Conservation (phyloP, 257 asterid species). For the Plectranthus barbatus region DNA sequence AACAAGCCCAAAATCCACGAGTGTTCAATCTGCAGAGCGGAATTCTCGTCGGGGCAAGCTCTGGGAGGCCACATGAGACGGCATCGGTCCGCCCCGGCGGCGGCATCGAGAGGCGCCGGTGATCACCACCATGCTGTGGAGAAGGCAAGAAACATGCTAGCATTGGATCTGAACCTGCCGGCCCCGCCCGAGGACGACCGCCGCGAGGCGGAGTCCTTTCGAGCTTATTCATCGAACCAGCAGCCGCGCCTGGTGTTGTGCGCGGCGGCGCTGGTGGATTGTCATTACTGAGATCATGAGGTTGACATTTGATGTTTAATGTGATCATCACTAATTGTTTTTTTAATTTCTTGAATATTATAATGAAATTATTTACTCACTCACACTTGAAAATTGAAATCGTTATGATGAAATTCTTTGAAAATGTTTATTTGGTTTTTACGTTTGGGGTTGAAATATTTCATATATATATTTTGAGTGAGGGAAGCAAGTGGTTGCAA, state of each 20-base stretch:
- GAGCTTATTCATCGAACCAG: slow-evolving; percentile 22
- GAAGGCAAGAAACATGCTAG: slow-evolving; percentile 29
- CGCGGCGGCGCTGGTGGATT: slow-evolving; percentile 61
- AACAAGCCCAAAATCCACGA: slow-evolving; percentile 48
- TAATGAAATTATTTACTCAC: not conserved
- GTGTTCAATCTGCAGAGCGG: slow-evolving; percentile 76
- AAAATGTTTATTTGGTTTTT: slow-evolving; percentile 9
- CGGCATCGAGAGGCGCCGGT: slow-evolving; percentile 1
- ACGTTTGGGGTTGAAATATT: slow-evolving; percentile 37
- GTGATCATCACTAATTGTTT: slow-evolving; percentile 27
- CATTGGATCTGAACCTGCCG: slow-evolving; percentile 71
- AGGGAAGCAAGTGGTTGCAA: slow-evolving; percentile 46
- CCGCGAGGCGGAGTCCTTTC: slow-evolving; percentile 16
- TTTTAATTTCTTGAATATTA: too few relatives aligned
- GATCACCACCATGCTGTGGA: slow-evolving; percentile 14
- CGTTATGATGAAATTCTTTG: slow-evolving; percentile 13
- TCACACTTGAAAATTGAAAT: slow-evolving; percentile 6
- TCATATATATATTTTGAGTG: slow-evolving; percentile 32
- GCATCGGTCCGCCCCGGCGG: slow-evolving; percentile 36
- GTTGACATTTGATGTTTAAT: slow-evolving; percentile 25
- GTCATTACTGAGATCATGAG: slow-evolving; percentile 44
- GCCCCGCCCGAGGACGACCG: slow-evolving; percentile 57
- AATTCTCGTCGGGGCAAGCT: slow-evolving; percentile 86
- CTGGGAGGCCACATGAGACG: slow-evolving; percentile 94
- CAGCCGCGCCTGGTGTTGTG: slow-evolving; percentile 35